Evolutionary conservation across 228 moss, liverwort and hornwort genomes (phyloP).

Genomic region (Sphagnum fallax): DNA sequence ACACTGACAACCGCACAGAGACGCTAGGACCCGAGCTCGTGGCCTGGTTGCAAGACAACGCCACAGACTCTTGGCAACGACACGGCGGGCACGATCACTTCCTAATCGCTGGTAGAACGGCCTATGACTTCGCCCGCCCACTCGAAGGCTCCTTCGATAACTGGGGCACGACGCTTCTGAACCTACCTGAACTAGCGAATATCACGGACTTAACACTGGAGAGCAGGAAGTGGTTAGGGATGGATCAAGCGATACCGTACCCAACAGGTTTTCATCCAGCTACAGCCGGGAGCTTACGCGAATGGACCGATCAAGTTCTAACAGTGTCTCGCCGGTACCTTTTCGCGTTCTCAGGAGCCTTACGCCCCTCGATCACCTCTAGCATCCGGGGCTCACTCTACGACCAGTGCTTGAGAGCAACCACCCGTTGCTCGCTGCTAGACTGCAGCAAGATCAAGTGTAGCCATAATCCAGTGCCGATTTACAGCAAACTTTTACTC

Average conservation of each 20-base stretch:
- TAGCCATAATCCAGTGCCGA: conserved; percentile 69
- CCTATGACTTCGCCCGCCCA: conserved; percentile 30
- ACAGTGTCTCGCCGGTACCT: conserved; percentile 28
- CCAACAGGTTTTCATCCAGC: conserved; percentile 78
- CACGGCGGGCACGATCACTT: conserved; percentile 42
- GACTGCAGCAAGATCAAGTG: conserved; percentile 66
- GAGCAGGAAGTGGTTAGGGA: conserved; percentile 16
- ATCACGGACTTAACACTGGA: conserved; percentile 62
- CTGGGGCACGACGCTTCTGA: conserved; percentile 34
- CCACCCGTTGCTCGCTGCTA: conserved; percentile 35
- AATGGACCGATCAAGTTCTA: conserved; percentile 54
- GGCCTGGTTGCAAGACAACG: conserved; percentile 21
- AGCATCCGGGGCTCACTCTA: conserved; percentile 59
- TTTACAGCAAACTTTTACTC: conserved; percentile 44
- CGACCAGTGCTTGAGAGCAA: conserved; percentile 47
- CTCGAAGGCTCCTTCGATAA: background rate
- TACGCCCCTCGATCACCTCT: conserved; percentile 27
- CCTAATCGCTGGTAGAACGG: conserved; percentile 41
- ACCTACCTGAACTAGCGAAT: conserved; percentile 21
- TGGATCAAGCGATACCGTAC: conserved; percentile 63
- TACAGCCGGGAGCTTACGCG: conserved; percentile 26
- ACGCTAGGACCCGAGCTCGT: conserved; percentile 25
- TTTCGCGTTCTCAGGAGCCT: conserved; percentile 69
- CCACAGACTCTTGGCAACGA: conserved; percentile 24
- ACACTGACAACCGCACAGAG: conserved; percentile 19